phyloP scores from a whole-genome alignment of 2,329 filamentous ascomycete genomes.

The Pseudopyrenochaeta lycopersici region DNA sequence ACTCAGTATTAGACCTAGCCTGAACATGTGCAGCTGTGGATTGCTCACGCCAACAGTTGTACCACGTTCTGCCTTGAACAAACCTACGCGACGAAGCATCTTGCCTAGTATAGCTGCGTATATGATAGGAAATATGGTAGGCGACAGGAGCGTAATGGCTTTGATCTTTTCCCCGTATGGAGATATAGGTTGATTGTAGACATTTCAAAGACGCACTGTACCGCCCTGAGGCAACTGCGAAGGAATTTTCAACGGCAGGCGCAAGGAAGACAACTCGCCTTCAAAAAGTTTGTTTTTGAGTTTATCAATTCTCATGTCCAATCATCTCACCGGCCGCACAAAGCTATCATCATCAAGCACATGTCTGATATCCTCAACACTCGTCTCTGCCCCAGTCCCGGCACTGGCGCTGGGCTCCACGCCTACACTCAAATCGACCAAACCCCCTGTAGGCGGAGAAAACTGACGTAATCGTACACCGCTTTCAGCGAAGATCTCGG shows the following conservation, averaged over 20 bases:
- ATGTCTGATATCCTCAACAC: constrained; percentile 28
- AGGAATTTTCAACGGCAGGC: too few species aligned
- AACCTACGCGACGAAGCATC: constrained; percentile 11
- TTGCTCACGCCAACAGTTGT: constrained; percentile 8
- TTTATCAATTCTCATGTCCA: neutral
- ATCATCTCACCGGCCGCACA: constrained; percentile 21
- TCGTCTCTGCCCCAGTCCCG: neutral
- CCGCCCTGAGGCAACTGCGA: too few species aligned
- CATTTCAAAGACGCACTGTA: too few species aligned
- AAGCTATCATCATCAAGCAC: constrained; percentile 35
- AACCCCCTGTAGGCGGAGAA: constrained; percentile 62
- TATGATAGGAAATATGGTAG: constrained; percentile 20
- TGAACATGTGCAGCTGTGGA: too few species aligned
- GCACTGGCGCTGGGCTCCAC: neutral
- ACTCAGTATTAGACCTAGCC: too few species aligned
- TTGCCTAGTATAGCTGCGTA: constrained; percentile 19
- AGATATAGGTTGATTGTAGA: constrained; percentile 1
- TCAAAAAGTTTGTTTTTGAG: too few species aligned
- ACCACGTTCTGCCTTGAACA: constrained; percentile 13
- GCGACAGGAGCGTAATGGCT: constrained; percentile 9
- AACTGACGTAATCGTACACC: constrained; percentile 90
- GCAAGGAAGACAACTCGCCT: too few species aligned
- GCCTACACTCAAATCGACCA: constrained; percentile 40
- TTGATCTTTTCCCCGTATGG: constrained; percentile 14
- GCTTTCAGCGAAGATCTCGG: constrained; percentile 81